Base-by-base conservation (phyloP, 1,284 basidiomycete genomes). In the Kalmanozyma brasiliensis region DNA sequence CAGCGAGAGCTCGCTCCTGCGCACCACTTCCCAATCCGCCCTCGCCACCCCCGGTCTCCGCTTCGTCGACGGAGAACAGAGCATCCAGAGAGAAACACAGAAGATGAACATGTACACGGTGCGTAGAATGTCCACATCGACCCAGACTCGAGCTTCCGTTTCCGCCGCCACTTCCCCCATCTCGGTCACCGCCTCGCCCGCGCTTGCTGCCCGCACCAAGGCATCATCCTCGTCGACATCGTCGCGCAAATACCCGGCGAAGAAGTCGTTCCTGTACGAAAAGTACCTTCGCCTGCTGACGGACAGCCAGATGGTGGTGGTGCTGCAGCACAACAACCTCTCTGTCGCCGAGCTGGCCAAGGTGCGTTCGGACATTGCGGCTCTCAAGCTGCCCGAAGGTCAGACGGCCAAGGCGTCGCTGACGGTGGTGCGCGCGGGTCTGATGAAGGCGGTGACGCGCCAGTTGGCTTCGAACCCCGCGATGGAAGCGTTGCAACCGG, bases 91-190 rank as follows among this genome's bases (percentile, higher is more conserved):
- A 60, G 71, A 77, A 55, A 76, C 70, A 23, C 51, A 53, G 46
- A 77, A 77, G 71, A 77, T 76, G 68, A 77, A 77, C 64, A 75
- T 77, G 73, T 77, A 72, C 71, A 77, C 72, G 76, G 76, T 77
- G 62, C 71, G 76, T 77, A 70, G 40, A 58, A 47, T 58, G 34
- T 59, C 49, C 60, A 59, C 60, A 23, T 57, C 73, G 20, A 55
- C 63, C 45, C 33, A 36, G 9, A 55, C 60, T 44, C 37, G 34
- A 35, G 55, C 60, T 55, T 55, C 49, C 37, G 41, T 57, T 40
- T 23, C 48, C 14, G 41, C 47, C n/a, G 29, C 58, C 16, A 22
- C 51, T 14, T 43, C 60, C 10, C 33, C 49, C 20, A 37, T 35
- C 7, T 24, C 49, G 23, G 49, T 33, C 49, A 32, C 49, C 13